Evolutionary conservation across 306 rosid species (phyloP).

Genomic region (Acacia acuminata): DNA sequence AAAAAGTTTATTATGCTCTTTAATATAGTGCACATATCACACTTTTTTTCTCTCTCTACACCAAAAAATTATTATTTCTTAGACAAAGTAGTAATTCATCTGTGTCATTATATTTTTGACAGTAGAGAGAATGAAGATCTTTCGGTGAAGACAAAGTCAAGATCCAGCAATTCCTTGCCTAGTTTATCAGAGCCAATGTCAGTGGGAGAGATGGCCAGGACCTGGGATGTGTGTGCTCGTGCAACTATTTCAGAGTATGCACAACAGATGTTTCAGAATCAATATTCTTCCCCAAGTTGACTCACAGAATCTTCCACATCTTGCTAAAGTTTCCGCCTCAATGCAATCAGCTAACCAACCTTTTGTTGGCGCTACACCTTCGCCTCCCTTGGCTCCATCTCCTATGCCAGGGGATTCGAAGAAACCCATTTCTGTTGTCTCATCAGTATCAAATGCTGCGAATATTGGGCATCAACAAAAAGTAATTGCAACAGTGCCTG

Average conservation of each 20-base stretch:
- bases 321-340: too few relatives aligned
- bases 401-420: too few relatives aligned
- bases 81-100: slow-evolving; percentile 9
- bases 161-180: slow-evolving; percentile 73
- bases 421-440: too few relatives aligned
- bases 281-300: too few relatives aligned
- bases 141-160: slow-evolving; percentile 69
- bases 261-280: slow-evolving; percentile 35
- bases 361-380: too few relatives aligned
- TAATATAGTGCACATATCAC: neutral
- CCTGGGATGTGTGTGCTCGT: slow-evolving; percentile 90
- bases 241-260: slow-evolving; percentile 75
- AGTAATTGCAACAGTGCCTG: slow-evolving; percentile 51
- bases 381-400: too few relatives aligned
- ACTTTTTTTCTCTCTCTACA: slow-evolving; percentile 4
- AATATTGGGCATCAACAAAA: slow-evolving; percentile 26
- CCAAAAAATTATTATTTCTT: slow-evolving; percentile 17
- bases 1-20: slow-evolving; percentile 2
- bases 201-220: slow-evolving; percentile 67
- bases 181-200: slow-evolving; percentile 84
- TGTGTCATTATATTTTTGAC: slow-evolving; percentile 30
- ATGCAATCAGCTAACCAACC: too few relatives aligned
- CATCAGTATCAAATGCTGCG: too few relatives aligned
- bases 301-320: too few relatives aligned
- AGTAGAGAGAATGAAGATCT: slow-evolving; percentile 84